These are phyloP conservation scores for Irineochytrium annulatum DNA, from an alignment of 192 early-diverging fungal species.

Conservation along the genomic window DNA sequence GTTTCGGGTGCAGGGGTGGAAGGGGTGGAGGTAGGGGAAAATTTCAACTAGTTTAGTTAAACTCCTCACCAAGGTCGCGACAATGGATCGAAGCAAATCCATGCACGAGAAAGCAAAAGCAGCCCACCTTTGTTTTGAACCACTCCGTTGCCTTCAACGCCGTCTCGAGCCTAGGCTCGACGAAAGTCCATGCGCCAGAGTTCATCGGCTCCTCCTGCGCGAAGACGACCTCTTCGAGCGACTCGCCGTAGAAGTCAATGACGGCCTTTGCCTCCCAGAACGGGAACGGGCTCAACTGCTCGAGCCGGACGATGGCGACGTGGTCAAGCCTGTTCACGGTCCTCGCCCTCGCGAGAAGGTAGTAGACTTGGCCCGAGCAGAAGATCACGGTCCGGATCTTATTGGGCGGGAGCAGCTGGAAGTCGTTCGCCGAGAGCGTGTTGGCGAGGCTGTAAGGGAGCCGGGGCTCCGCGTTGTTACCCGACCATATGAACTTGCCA, in stretches of 20 bases:
- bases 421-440: conserved; percentile 21
- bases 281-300: conserved; percentile 95
- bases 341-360: conserved; percentile 81
- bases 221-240: conserved; percentile 80
- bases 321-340: conserved; percentile 85
- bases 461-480: conserved; percentile 49
- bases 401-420: conserved; percentile 71
- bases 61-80: not conserved
- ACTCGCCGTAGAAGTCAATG: conserved; percentile 83
- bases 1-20: not conserved
- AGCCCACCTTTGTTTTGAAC: conserved; percentile 56
- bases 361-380: conserved; percentile 98
- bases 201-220: conserved; percentile 95
- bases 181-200: conserved; percentile 86
- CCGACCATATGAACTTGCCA: conserved; percentile 26
- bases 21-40: not conserved
- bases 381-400: conserved; percentile 89
- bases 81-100: not conserved
- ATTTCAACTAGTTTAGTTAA: not conserved
- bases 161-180: conserved; percentile 82
- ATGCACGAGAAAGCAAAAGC: conserved; percentile 15
- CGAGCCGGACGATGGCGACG: conserved; percentile 88
- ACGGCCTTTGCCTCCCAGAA: conserved; percentile 84
- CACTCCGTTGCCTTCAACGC: conserved; percentile 68
- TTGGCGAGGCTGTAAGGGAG: conserved; percentile 39